Conservation (phyloP, 169 alveolate genomes). For the Cryptosporidium tyzzeri region DNA sequence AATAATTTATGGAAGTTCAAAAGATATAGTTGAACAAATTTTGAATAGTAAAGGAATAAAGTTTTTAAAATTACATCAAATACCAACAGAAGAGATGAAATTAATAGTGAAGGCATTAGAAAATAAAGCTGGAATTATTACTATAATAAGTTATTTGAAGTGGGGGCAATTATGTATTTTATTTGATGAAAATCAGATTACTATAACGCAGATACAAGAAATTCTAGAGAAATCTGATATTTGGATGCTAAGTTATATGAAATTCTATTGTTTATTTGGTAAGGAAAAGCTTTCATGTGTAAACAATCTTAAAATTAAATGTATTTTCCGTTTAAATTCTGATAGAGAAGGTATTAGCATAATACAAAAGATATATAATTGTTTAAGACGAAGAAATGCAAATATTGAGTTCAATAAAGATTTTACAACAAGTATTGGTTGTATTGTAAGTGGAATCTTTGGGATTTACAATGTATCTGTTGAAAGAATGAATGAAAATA, state of each 20-base stretch:
- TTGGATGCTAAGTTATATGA: conserved; percentile 28
- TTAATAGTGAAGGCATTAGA: conserved; percentile 14
- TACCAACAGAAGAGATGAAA: conserved; percentile 27
- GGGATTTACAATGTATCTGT: conserved; percentile 44
- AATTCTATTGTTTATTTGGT: conserved; percentile 43
- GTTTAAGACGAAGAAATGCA: background rate
- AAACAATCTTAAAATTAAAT: conserved; percentile 13
- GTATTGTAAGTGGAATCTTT: conserved; percentile 39
- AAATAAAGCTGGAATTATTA: conserved; percentile 27
- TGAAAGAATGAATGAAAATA: conserved; percentile 19
- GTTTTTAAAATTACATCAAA: conserved; percentile 16
- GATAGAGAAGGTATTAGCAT: conserved; percentile 11
- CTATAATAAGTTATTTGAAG: conserved; percentile 42
- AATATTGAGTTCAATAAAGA: conserved; percentile 23
- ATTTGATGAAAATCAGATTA: conserved; percentile 51
- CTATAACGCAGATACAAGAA: conserved; percentile 8
- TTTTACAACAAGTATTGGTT: conserved; percentile 19
- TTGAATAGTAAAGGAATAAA: background rate
- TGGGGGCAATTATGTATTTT: conserved; percentile 58
- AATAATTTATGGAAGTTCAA: conserved; percentile 36
- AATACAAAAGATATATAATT: conserved; percentile 5
- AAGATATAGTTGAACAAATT: conserved; percentile 41
- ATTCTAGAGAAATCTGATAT: conserved; percentile 15
- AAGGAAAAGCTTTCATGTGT: conserved; percentile 44
- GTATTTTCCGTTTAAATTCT: conserved; percentile 5